Evolutionary conservation across 148 eudicot genomes (phyloP), one percentile per base, ranked within the genome.

Genomic region (Vaccinium darrowii): DNA sequence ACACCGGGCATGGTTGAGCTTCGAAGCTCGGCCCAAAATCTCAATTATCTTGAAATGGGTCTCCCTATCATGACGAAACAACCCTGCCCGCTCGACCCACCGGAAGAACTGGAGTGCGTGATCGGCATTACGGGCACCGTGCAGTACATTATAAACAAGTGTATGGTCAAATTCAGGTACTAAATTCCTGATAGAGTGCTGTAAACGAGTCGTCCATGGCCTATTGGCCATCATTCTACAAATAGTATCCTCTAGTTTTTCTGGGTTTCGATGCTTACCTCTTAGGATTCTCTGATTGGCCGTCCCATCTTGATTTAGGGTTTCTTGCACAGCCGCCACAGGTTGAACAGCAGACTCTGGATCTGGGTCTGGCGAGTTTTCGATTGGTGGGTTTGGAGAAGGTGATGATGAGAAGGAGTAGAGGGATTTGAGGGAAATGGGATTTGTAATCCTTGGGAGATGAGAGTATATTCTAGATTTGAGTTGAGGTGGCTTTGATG

Each of bases 141-240:
- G 92, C 63, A 96, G 12, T 19, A 96, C 99, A 87, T 87, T 94
- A 47, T 89, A 89, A 36, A 96, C 98, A 23, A 96, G 87, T 8
- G 76, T 53, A 30, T 91, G 88, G 81, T 94, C 95, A 80, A 94
- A 96, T 15, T 85, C 81, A 1, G 98, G 91, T 12, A 94, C 95
- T 83, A 94, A 83, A 69, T 81, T 91, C 47, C 97, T 90, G 49
- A 96, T 94, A 12, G 99, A 94, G 81, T 96, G 93, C 91, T 96
- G 98, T 80, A 96, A 92, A 77, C 98, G 95, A 77, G 97, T 94
- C 6, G 98, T 96, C 99, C 98, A 96, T 0, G 90, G 93, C 81
- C 99, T 88, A 86, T 90, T 96, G 43, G 95, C 92, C 98, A 96
- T 94, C 99, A 96, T 96, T 82, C 95, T 89, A 85, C 92, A 90